Evolutionary conservation across 1,284 basidiomycete species (phyloP).

Genomic region (Apiotrichum gamsii): DNA sequence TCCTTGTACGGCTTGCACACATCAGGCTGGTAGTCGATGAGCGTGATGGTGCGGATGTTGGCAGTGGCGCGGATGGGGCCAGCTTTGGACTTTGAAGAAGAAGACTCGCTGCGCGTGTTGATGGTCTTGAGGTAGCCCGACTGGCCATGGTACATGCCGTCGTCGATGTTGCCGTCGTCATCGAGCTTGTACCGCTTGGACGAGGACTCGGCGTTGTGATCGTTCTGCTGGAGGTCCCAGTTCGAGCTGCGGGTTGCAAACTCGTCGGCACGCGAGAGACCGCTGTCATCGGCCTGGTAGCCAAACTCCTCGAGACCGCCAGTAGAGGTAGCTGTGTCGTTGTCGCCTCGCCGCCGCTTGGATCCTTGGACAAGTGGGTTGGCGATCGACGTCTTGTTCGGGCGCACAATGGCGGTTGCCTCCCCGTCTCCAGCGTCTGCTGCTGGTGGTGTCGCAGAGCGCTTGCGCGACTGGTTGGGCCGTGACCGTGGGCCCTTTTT

Average conservation of each 20-base stretch:
- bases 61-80: constrained; percentile 72
- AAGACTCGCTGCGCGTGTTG: constrained; percentile 60
- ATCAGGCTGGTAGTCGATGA: constrained; percentile 97
- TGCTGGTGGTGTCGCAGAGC: constrained; percentile 58
- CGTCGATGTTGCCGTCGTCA: constrained; percentile 55
- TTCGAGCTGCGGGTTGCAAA: constrained; percentile 47
- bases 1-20: constrained; percentile 99
- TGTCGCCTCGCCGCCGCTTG: constrained; percentile 58
- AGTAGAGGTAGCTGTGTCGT: constrained; percentile 57
- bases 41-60: constrained; percentile 90
- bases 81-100: constrained; percentile 74
- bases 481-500: constrained; percentile 74
- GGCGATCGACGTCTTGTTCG: constrained; percentile 58
- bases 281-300: constrained; percentile 45
- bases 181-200: constrained; percentile 40
- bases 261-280: constrained; percentile 30
- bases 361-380: constrained; percentile 78
- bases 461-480: constrained; percentile 57
- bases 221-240: constrained; percentile 46
- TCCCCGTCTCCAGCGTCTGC: constrained; percentile 17
- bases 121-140: constrained; percentile 75
- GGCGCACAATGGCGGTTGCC: constrained; percentile 57
- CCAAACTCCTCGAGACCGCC: constrained; percentile 59
- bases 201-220: constrained; percentile 7
- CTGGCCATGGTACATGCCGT: constrained; percentile 83